Conservation (phyloP, 2,329 filamentous ascomycete species). For the Stemphylium beticola region DNA sequence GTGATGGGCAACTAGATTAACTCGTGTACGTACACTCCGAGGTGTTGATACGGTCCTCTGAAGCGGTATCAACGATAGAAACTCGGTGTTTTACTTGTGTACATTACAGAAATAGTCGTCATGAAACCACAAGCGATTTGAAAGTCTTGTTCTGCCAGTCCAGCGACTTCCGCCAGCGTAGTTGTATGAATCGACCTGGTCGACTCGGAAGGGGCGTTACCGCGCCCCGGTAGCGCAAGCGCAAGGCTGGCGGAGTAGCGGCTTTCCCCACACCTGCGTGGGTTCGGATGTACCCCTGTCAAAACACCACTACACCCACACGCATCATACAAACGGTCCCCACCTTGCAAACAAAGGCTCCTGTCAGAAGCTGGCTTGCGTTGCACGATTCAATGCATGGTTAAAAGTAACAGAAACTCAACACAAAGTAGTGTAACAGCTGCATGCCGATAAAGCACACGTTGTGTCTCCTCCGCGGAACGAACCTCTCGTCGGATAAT, state of each 20-base stretch:
- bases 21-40: background rate
- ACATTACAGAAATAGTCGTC: no score
- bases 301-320: background rate
- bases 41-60: background rate
- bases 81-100: no score
- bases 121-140: no score
- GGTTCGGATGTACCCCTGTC: no score
- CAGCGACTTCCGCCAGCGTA: no score
- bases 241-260: background rate
- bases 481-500: background rate
- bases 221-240: background rate
- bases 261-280: constrained; percentile 2
- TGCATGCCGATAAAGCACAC: background rate
- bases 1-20: background rate
- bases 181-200: background rate
- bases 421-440: background rate
- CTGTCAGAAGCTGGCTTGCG: no score
- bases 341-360: no score
- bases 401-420: background rate
- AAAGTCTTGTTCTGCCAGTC: background rate
- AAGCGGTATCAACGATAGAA: no score
- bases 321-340: no score
- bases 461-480: background rate
- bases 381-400: no score
- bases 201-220: background rate